Conservation (phyloP, 2,329 filamentous ascomycete genomes). For the Fusarium sacchari region DNA sequence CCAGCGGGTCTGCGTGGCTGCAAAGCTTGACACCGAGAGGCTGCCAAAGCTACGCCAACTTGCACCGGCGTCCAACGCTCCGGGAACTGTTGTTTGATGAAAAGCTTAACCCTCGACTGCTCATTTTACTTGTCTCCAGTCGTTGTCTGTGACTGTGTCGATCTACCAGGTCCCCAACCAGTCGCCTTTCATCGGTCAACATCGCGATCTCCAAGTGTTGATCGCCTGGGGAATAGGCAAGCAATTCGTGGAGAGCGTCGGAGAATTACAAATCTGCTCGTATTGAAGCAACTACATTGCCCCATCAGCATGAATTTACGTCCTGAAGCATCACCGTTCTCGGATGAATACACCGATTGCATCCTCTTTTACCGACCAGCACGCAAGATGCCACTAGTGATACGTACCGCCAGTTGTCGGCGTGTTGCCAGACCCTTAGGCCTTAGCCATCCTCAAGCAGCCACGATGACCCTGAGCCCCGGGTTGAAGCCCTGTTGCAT, state of each 20-base stretch:
- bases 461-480: constrained; percentile 35
- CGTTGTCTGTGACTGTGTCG: constrained; percentile 12
- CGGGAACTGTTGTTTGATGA: constrained; percentile 28
- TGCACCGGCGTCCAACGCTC: constrained; percentile 34
- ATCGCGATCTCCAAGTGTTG: constrained; percentile 26
- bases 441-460: constrained; percentile 26
- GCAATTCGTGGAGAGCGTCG: constrained; percentile 11
- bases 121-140: constrained; percentile 38
- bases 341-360: background rate
- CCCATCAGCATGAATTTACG: background rate
- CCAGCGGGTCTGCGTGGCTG: constrained; percentile 25
- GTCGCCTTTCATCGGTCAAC: constrained; percentile 20
- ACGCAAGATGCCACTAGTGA: background rate
- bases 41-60: constrained; percentile 20
- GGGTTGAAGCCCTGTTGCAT: constrained; percentile 39
- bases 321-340: background rate
- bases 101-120: constrained; percentile 34
- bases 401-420: constrained; percentile 25
- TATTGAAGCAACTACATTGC: background rate
- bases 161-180: constrained; percentile 25
- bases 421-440: constrained; percentile 9
- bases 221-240: constrained; percentile 9
- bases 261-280: constrained; percentile 10
- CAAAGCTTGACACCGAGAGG: constrained; percentile 18
- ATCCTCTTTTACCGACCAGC: constrained; percentile 8